Base-by-base conservation (phyloP, 176 grass and related monocot species). In the Aegilops longissima region DNA sequence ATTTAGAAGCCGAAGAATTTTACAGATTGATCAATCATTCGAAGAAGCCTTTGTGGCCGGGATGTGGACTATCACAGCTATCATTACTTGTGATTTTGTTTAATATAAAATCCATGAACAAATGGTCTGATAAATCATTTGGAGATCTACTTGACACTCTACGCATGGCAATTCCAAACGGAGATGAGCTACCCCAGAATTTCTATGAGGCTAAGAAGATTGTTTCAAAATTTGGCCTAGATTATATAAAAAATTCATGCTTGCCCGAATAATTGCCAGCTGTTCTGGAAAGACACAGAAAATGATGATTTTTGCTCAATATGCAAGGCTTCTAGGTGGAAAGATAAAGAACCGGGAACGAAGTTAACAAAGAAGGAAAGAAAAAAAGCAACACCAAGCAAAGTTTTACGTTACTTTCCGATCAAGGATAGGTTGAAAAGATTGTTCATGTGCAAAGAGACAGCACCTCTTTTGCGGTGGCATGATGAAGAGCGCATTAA, bases 71-170 rank as follows among this genome's bases (percentile, higher is more conserved):
- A 65, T 65, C 62, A 12, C 10, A 25, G 2, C 44, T 82, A 70
- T 56, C 66, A 38, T 34, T 70, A 24, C 45, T 56, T 56, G 80
- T 82, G 29, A 27, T 82, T 82, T 82, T 82, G 18, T 82, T 82
- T n/a, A 82, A 82, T n/a, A 38, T 18, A 24, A 82, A 82, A 23
- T 82, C 80, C 18, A 54, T 82, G 44, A 51, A 70, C 7, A 82
- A 81, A 81, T 81, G 78, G 38, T 18, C 38, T 62, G 59, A 62
- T 9, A 62, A 62, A n/a, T 62, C 59, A 62, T 62, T 62, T 65
- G 62, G 62, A 29, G 40, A 51, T 81, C 12, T 51, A 68, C 40
- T 81, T 81, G 63, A 33, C 21, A 49, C 66, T 68, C 36, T 64
- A 4, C 77, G 7, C 1, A 47, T 45, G 21, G 70, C 72, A 14